Percentiles rank a stretch among this genome's conserved stretches.
phyloP scores from a whole-genome alignment of 2,329 filamentous ascomycete species.

The Penicillium decumbens region DNA sequence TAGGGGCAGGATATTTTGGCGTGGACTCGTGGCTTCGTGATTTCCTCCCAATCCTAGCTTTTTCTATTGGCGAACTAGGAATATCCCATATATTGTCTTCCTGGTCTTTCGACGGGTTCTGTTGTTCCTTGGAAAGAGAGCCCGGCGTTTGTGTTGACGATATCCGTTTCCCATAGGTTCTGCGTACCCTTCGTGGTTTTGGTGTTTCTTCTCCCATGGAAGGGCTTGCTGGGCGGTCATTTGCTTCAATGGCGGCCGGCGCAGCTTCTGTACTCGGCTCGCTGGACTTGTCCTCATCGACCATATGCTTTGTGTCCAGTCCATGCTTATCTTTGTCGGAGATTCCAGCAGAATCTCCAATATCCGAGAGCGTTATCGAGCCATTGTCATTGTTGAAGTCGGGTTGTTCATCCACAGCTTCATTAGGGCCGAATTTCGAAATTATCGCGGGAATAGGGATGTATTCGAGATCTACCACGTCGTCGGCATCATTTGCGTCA shows the following conservation, averaged over 20 bases:
- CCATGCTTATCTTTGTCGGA: not conserved
- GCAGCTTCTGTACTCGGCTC: not conserved
- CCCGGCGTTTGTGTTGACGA: conserved; percentile 10
- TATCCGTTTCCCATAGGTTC: conserved; percentile 9
- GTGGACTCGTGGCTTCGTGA: conserved; percentile 6
- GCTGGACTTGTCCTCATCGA: not conserved
- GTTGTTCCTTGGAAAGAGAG: not conserved
- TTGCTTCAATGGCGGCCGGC: not conserved
- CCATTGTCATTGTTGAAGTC: not conserved
- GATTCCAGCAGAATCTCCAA: not conserved
- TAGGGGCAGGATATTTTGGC: conserved; percentile 1
- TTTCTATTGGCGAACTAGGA: conserved; percentile 18
- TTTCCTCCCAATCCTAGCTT: conserved; percentile 1
- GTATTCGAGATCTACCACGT: conserved; percentile 17
- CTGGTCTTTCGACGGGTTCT: conserved; percentile 2
- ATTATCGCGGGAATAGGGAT: conserved; percentile 12
- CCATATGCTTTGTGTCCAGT: not conserved
- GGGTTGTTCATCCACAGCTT: not conserved
- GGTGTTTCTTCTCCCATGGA: conserved; percentile 7
- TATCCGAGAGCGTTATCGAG: conserved; percentile 2
- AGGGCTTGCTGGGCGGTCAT: not conserved
- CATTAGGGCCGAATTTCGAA: not conserved
- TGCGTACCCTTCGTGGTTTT: conserved; percentile 9
- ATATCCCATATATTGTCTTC: conserved; percentile 26
- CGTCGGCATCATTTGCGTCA: conserved; percentile 7